A percentile compares a stretch with the other conserved stretches of the same genome.
These are phyloP conservation scores for Xylaria arbuscula DNA, from an alignment of 2,329 filamentous ascomycete genomes.

Conservation along the genomic window DNA sequence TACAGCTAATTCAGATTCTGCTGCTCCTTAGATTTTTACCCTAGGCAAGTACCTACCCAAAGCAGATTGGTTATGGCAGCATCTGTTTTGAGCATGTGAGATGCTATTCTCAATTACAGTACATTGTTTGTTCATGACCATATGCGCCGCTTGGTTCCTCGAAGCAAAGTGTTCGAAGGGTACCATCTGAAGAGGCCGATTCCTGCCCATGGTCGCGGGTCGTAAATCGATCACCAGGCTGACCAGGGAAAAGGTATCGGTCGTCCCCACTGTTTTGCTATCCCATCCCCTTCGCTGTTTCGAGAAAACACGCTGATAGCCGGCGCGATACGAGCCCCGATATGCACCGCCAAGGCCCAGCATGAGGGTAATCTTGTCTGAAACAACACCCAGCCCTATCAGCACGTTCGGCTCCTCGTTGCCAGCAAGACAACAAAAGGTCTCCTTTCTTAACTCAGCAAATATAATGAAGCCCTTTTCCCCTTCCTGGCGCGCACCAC, in stretches of 20 bases:
- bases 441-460: conserved; percentile 12
- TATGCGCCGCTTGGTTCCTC: neutral
- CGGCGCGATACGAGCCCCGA: conserved; percentile 1
- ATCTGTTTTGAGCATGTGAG: conserved; percentile 1
- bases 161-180: neutral
- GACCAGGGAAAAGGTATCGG: neutral
- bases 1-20: neutral
- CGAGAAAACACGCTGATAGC: conserved; percentile 1
- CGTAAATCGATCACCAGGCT: neutral
- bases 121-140: neutral
- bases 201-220: neutral
- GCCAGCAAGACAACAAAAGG: neutral
- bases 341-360: conserved; percentile 33
- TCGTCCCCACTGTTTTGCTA: conserved; percentile 2
- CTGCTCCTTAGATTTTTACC: too few species aligned
- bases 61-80: conserved; percentile 6
- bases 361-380: conserved; percentile 46
- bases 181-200: neutral
- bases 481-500: neutral
- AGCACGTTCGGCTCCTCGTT: conserved; percentile 17
- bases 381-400: conserved; percentile 45
- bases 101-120: neutral
- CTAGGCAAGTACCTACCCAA: conserved; percentile 12
- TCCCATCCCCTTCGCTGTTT: conserved; percentile 6
- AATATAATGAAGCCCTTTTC: conserved; percentile 6